Base-by-base conservation (phyloP, 345 rosid genomes). In the Euclidium syriacum region DNA sequence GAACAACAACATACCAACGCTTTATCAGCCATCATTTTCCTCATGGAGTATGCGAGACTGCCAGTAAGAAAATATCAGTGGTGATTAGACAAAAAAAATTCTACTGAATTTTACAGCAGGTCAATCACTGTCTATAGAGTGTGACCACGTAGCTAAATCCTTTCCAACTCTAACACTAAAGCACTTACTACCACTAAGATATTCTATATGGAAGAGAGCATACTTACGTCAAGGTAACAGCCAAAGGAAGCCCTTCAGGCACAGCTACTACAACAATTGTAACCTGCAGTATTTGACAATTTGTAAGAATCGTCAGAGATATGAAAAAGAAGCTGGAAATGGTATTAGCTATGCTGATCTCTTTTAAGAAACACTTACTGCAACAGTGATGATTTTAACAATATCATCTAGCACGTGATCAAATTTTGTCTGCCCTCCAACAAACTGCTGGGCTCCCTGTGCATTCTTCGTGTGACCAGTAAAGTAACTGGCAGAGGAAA, bases 11-110 rank as follows among this genome's bases (percentile, higher is more conserved):
- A 52, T 84, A 85, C 99, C 99, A 94, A 69, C 42, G 97, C 96
- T 78, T 94, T 94, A 67, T 94, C 99, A 10, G 82, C 87, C 99
- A 94, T 90, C 99, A 94, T 94, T 78, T 94, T 94, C 59, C 96
- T 80, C 99, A 94, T 94, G 24, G 99, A 94, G 65, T 86, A 94
- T 12, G 99, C 99, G 69, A 94, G 82, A 60, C 99, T 94, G 80
- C 62, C 62, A 65, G 23, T 47, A 61, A 48, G 23, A 53, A 24
- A 12, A 40, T 22, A 58, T 72, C 43, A 65, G 56, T 46, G 14
- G 34, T 9, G 8, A 34, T 57, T 17, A 54, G 35, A 64, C 42
- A 35, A 55, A 43, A n/a, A 3, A 36, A 18, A 11, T 32, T 41
- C 49, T 11, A 53, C 22, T 27, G 11, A 55, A 32, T 23, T 48